Base-by-base conservation (phyloP, 106 monocot genomes). In the Agapanthus africanus region DNA sequence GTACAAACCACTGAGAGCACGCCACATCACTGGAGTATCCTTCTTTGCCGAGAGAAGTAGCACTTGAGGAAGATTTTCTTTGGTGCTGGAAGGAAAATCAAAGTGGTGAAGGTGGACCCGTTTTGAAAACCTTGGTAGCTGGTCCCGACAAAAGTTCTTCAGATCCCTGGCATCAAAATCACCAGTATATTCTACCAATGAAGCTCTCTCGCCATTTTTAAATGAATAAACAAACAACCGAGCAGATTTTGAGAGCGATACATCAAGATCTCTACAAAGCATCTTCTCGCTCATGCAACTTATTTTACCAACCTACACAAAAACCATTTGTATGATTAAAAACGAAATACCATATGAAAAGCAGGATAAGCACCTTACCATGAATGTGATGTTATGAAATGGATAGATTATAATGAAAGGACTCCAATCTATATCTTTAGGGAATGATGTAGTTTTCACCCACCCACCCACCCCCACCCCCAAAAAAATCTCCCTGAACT, bases 11-110 rank as follows among this genome's bases (percentile, higher is more conserved):
- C 87, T 87, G n/a, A 97, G 14, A 64, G 59, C 82, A 66, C 97
- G 87, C 97, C 97, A 97, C 74, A 92, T 84, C 2, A 76, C 79
- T 4, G 97, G 92, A 15, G 95, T 92, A 28, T 91, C 82, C 73
- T 85, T 97, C 81, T 81, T 97, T 32, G 87, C 73, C 39, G 97
- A 89, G 31, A 97, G 87, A 40, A 97, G 76, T 18, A 97, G 73
- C 47, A 97, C 80, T 65, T 92, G 86, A 23, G 97, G 97, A 64
- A 87, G 78, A 13, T 83, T 82, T 37, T 54, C 74, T 27, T 31
- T 69, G 31, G 40, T 64, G 26, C 22, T 72, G n/a, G 73, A 80
- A 14, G 76, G 70, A 65, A 84, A 92, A 49, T 80, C 84, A 70
- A 90, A 84, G 16, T 62, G 54, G 21, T 35, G 70, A 21, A 79